These are phyloP conservation scores for Rosa lucieae DNA, from an alignment of 306 rosid genomes.

Conservation along the genomic window DNA sequence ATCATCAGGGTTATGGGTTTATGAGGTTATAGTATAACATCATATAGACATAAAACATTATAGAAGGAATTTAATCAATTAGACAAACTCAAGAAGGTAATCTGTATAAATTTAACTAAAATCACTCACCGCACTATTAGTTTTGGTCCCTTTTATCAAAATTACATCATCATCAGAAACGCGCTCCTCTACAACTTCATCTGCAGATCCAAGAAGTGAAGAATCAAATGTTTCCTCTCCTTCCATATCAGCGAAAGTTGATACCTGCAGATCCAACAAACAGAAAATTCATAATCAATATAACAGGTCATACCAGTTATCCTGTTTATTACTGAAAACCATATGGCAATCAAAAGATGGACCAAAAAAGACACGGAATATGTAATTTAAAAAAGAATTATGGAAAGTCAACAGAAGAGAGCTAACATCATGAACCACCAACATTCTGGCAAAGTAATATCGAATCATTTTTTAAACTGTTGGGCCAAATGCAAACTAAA, in stretches of 20 bases:
- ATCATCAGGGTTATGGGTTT: neutral
- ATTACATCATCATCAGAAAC: constrained; percentile 84
- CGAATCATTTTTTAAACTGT: neutral
- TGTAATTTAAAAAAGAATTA: neutral
- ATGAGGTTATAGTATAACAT: too few species aligned
- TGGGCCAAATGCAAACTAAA: neutral
- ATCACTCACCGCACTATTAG: constrained; percentile 74
- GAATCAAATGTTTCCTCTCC: constrained; percentile 98
- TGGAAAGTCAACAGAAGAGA: neutral
- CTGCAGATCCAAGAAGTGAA: constrained; percentile 89
- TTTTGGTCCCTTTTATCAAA: constrained; percentile 93
- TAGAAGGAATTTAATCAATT: neutral
- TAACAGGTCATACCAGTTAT: neutral
- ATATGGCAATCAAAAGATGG: neutral
- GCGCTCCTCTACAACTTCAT: constrained; percentile 97
- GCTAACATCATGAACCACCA: neutral
- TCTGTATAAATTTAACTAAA: constrained; percentile 1
- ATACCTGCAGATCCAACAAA: constrained; percentile 54
- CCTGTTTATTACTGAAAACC: neutral
- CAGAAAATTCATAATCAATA: constrained; percentile 12
- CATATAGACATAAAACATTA: too few species aligned
- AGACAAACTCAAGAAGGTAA: neutral
- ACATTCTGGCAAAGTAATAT: neutral
- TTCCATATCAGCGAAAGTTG: constrained; percentile 99
- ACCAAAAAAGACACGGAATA: neutral